Conservation (phyloP, 495 filamentous ascomycete genomes). For the Sphaerosporella brunnea region DNA sequence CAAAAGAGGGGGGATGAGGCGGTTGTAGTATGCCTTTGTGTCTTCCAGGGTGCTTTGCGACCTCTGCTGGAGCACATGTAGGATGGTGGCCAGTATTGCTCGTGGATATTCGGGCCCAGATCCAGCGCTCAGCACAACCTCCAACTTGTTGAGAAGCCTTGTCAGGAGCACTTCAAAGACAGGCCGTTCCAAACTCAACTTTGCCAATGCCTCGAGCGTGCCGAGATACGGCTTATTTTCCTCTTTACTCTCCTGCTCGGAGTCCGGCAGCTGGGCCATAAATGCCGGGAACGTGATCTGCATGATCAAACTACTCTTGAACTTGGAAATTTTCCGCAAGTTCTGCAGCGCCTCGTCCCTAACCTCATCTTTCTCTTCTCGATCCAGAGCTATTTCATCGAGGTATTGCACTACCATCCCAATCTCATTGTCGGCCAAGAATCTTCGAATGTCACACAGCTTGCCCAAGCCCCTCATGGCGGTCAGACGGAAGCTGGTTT, state of each 20-base stretch:
- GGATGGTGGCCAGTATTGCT: conserved; percentile 44
- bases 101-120: conserved; percentile 34
- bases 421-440: conserved; percentile 47
- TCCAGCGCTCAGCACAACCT: conserved; percentile 36
- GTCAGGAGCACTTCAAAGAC: conserved; percentile 54
- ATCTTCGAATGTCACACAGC: conserved; percentile 37
- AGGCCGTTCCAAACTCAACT: conserved; percentile 45
- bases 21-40: conserved; percentile 41
- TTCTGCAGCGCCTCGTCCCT: conserved; percentile 45
- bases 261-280: conserved; percentile 50
- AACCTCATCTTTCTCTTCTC: conserved; percentile 39
- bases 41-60: conserved; percentile 33
- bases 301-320: conserved; percentile 49
- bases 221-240: conserved; percentile 32
- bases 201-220: conserved; percentile 48
- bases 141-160: conserved; percentile 48
- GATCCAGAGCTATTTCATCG: conserved; percentile 45
- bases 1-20: conserved; percentile 39
- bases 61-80: conserved; percentile 42
- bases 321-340: conserved; percentile 45
- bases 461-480: conserved; percentile 43
- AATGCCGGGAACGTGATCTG: conserved; percentile 58
- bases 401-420: conserved; percentile 47
- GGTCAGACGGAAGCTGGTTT: conserved; percentile 46
- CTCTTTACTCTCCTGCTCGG: conserved; percentile 29